A percentile compares a stretch with the other conserved stretches of the same genome.
phyloP scores from a whole-genome alignment of 192 early-diverging fungal genomes.

The Mortierella antarctica region DNA sequence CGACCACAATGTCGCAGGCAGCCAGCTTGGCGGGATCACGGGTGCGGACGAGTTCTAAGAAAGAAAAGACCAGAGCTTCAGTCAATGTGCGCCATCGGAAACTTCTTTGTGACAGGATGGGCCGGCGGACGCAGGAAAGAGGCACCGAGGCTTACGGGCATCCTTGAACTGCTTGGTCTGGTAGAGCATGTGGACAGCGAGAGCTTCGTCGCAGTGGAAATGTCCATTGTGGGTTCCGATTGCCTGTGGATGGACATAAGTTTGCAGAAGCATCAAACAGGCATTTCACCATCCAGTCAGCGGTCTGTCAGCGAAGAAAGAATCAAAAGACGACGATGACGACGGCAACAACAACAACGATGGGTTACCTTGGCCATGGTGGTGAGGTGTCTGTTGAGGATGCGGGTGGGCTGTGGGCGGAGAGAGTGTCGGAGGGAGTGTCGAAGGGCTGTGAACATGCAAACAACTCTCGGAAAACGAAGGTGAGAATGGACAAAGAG shows the following conservation, averaged over 20 bases:
- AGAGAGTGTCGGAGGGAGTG: slow-evolving; percentile 12
- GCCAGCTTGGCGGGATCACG: slow-evolving; percentile 84
- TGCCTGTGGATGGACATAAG: slow-evolving; percentile 39
- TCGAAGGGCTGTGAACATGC: slow-evolving; percentile 22
- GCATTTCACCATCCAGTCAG: neutral
- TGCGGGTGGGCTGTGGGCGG: neutral
- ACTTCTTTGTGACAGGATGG: neutral
- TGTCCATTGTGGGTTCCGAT: slow-evolving; percentile 90
- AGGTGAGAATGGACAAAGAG: neutral
- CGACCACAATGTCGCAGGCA: slow-evolving; percentile 88
- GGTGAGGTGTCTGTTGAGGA: neutral
- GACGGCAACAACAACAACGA: too few species aligned
- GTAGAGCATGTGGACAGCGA: slow-evolving; percentile 90
- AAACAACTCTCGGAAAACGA: neutral
- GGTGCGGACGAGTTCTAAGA: slow-evolving; percentile 73
- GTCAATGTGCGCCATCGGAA: neutral
- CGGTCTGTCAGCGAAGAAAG: too few species aligned
- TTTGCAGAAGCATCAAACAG: neutral
- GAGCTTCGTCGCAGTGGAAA: slow-evolving; percentile 90
- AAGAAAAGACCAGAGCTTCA: slow-evolving; percentile 4
- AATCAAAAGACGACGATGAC: too few species aligned
- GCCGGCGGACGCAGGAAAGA: neutral
- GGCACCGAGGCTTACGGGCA: slow-evolving; percentile 46
- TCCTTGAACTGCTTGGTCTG: slow-evolving; percentile 69
- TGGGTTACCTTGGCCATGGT: slow-evolving; percentile 32